These are phyloP conservation scores for Euphorbia lathyris DNA, from an alignment of 345 rosid genomes.

Conservation along the genomic window DNA sequence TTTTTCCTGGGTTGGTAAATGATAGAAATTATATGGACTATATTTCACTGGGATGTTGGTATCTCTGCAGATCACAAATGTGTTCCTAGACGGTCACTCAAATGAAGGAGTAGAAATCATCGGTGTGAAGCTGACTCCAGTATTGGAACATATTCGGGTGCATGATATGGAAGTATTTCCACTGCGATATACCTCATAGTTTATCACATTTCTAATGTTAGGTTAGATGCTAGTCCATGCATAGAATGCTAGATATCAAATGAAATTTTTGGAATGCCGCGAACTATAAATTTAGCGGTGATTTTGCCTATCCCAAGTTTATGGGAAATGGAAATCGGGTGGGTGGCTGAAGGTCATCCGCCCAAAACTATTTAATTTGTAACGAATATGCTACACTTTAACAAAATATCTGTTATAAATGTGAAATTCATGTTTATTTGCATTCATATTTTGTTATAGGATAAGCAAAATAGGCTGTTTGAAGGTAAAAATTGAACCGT, in stretches of 20 bases:
- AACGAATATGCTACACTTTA: too few species aligned
- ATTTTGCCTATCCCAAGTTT: too few species aligned
- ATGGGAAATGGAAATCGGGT: too few species aligned
- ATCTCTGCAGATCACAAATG: slow-evolving; percentile 59
- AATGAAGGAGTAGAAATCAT: slow-evolving; percentile 55
- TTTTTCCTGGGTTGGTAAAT: not conserved
- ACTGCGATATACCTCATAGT: slow-evolving; percentile 19
- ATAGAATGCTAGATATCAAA: too few species aligned
- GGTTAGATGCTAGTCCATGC: not conserved
- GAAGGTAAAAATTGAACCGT: too few species aligned
- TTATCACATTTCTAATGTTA: not conserved
- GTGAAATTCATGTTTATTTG: too few species aligned
- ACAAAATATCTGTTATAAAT: too few species aligned
- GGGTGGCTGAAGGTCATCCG: too few species aligned
- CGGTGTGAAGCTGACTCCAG: slow-evolving; percentile 59
- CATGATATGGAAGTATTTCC: slow-evolving; percentile 26
- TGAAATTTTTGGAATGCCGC: too few species aligned
- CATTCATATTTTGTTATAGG: too few species aligned
- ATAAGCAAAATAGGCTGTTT: too few species aligned
- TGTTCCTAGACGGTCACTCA: slow-evolving; percentile 66
- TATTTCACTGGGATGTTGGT: not conserved
- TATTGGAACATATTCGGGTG: slow-evolving; percentile 35
- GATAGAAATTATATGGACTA: not conserved
- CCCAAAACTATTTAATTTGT: not conserved
- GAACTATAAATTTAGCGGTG: too few species aligned